phyloP scores from a whole-genome alignment of 2,329 filamentous ascomycete genomes.

The Claviceps purpurea region DNA sequence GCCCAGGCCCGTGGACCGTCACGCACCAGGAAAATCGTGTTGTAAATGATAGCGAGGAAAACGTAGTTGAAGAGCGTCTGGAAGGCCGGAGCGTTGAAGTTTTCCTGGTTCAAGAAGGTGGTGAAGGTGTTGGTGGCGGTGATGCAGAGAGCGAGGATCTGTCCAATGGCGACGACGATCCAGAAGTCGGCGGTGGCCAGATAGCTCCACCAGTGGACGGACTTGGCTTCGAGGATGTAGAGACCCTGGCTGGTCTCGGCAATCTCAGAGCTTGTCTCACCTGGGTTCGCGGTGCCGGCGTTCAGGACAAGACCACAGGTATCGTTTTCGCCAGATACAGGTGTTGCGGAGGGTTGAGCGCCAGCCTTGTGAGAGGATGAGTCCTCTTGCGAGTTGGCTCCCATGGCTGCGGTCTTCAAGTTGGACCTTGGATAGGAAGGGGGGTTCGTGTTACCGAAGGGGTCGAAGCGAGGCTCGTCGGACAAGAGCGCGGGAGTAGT shows the following conservation, averaged over 20 bases:
- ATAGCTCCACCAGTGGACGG: constrained; percentile 55
- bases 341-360: constrained; percentile 3
- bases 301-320: constrained; percentile 1
- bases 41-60: constrained; percentile 70
- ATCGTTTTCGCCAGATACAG: constrained; percentile 8
- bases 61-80: constrained; percentile 94
- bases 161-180: constrained; percentile 66
- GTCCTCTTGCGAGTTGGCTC: neutral
- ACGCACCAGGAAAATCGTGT: constrained; percentile 61
- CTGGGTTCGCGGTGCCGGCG: constrained; percentile 2
- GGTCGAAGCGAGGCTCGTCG: neutral
- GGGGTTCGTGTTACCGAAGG: neutral
- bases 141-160: constrained; percentile 78
- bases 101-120: constrained; percentile 49
- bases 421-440: too few species aligned
- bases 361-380: constrained; percentile 9
- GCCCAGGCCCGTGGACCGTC: constrained; percentile 64
- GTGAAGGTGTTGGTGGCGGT: constrained; percentile 89
- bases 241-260: constrained; percentile 37
- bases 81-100: constrained; percentile 82
- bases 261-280: constrained; percentile 8
- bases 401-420: neutral
- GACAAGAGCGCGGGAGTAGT: neutral
- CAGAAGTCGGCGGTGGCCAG: constrained; percentile 79
- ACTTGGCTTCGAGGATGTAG: constrained; percentile 38